Percentiles rank a stretch among this genome's conserved stretches.
phyloP scores from a whole-genome alignment of 495 filamentous ascomycete species.

The Penicillium malachiteum region DNA sequence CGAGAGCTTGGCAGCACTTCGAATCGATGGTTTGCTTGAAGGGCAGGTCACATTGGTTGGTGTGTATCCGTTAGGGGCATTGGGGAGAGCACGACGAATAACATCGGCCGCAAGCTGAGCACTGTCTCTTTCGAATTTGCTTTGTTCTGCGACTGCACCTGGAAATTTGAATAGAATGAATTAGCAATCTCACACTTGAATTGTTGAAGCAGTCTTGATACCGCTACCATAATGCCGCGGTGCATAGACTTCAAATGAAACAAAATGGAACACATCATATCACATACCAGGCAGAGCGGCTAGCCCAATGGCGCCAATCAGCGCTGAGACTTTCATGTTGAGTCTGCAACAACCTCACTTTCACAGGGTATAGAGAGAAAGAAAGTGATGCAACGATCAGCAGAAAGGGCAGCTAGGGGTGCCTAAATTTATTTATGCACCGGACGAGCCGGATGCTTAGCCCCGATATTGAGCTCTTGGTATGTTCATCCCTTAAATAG shows the following conservation, averaged over 20 bases:
- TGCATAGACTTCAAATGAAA: too few species aligned
- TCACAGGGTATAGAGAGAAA: background rate
- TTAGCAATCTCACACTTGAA: background rate
- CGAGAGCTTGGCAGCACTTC: slow-evolving; percentile 59
- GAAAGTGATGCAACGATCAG: slow-evolving; percentile 3
- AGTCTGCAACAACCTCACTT: background rate
- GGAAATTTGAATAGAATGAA: background rate
- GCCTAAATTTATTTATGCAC: slow-evolving; percentile 22
- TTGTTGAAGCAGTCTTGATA: background rate
- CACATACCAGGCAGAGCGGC: slow-evolving; percentile 33
- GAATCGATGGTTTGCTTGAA: slow-evolving; percentile 47
- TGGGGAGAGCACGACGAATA: slow-evolving; percentile 37
- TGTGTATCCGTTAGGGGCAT: slow-evolving; percentile 49
- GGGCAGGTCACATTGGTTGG: slow-evolving; percentile 44
- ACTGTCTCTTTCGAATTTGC: slow-evolving; percentile 5
- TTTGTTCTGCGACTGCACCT: slow-evolving; percentile 23
- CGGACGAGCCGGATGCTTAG: slow-evolving; percentile 28
- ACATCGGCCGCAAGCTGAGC: slow-evolving; percentile 11
- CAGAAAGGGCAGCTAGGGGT: slow-evolving; percentile 11
- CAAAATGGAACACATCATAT: background rate
- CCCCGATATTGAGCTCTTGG: slow-evolving; percentile 10
- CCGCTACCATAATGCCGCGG: too few species aligned
- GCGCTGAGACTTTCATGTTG: slow-evolving; percentile 26
- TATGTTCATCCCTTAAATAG: slow-evolving; percentile 7
- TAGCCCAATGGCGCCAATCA: slow-evolving; percentile 25